Evolutionary conservation across 75 land plant genomes (phyloP).

Genomic region (Sequoiadendron giganteum): DNA sequence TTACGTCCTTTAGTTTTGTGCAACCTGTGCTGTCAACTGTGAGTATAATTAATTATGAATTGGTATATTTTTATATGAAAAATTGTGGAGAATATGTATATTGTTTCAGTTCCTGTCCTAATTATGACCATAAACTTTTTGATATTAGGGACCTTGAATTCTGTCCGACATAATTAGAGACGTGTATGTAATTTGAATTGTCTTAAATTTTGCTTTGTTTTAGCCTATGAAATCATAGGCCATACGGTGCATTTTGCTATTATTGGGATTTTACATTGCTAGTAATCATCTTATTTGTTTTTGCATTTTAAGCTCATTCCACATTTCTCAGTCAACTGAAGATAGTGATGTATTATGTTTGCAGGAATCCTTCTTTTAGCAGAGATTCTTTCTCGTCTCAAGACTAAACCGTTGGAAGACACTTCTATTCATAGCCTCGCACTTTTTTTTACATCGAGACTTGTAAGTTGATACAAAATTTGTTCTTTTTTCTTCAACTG

Average conservation of each 20-base stretch:
- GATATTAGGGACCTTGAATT: background rate
- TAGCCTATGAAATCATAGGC: background rate
- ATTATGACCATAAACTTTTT: background rate
- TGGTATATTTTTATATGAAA: background rate
- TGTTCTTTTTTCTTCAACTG: background rate
- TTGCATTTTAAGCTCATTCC: background rate
- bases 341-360: background rate
- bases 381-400: conserved; percentile 55
- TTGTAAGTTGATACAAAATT: conserved; percentile 48
- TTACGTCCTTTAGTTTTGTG: background rate
- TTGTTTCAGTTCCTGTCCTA: background rate
- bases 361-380: conserved; percentile 82
- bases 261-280: background rate
- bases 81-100: background rate
- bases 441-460: conserved; percentile 63
- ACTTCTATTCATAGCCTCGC: conserved; percentile 58
- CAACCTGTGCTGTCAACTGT: background rate
- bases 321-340: background rate
- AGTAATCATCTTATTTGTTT: background rate
- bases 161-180: background rate
- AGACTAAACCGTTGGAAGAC: conserved; percentile 48
- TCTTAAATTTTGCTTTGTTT: background rate
- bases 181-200: background rate
- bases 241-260: background rate
- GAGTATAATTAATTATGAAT: background rate